A percentile compares a stretch with the other conserved stretches of the same genome.
Evolutionary conservation across 768 basidiomycete species (phyloP).

Genomic region (Suillus alpinus): DNA sequence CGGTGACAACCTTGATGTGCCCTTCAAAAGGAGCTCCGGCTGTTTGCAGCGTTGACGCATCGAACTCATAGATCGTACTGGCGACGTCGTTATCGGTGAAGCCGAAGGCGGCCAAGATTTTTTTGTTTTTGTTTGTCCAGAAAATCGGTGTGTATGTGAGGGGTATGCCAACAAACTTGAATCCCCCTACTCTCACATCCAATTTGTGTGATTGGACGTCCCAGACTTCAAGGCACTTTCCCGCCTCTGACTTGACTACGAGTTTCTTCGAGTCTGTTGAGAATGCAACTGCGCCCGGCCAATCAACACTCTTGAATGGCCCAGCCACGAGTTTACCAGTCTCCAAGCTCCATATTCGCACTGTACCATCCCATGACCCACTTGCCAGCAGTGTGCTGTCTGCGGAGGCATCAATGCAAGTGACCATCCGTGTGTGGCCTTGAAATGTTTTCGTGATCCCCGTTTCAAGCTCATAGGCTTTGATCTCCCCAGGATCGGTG

Average conservation of each 20-base stretch:
- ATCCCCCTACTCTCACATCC: neutral
- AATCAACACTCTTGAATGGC: neutral
- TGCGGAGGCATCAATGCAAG: neutral
- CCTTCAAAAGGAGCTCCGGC: neutral
- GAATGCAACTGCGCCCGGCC: neutral
- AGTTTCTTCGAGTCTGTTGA: neutral
- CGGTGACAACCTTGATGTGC: neutral
- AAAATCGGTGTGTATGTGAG: neutral
- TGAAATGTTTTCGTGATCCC: neutral
- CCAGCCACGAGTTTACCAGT: neutral
- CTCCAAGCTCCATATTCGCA: neutral
- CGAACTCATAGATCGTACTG: neutral
- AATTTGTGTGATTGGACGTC: neutral
- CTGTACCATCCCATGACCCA: neutral
- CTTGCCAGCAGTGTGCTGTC: neutral
- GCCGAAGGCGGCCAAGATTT: neutral
- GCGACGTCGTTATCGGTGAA: neutral
- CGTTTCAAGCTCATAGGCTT: neutral
- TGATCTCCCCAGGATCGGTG: neutral
- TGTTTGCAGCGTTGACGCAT: neutral
- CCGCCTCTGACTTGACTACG: neutral
- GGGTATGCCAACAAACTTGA: neutral
- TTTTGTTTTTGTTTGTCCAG: neutral
- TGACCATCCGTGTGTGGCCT: neutral
- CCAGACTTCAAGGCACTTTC: neutral